Percentiles rank a stretch among this genome's conserved stretches.
These are phyloP conservation scores for Xylaria grammica DNA, from an alignment of 495 filamentous ascomycete species.

Conservation along the genomic window DNA sequence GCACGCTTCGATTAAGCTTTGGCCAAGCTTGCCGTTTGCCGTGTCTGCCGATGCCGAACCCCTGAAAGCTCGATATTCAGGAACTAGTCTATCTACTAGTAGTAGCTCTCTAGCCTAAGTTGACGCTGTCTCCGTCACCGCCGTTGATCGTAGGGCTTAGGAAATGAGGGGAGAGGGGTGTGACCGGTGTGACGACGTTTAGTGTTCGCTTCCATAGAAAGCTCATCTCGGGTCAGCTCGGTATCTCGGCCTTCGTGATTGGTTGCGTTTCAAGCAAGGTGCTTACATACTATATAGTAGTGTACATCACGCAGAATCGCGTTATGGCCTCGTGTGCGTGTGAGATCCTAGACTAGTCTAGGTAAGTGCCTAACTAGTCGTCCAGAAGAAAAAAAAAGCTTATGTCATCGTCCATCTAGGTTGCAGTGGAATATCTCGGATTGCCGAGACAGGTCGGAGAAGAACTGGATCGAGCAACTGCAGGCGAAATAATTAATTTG, in stretches of 20 bases:
- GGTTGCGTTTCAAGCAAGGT: slow-evolving; percentile 1
- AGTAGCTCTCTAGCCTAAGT: too few relatives aligned
- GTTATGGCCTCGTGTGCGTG: too few relatives aligned
- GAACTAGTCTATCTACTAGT: background rate
- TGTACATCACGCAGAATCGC: too few relatives aligned
- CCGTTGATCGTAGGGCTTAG: background rate
- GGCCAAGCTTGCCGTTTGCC: background rate
- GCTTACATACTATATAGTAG: background rate
- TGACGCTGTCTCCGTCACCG: slow-evolving; percentile 8
- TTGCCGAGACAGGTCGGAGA: too few relatives aligned
- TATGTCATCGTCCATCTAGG: too few relatives aligned
- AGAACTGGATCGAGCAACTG: too few relatives aligned
- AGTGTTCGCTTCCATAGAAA: slow-evolving; percentile 16
- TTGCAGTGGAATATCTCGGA: too few relatives aligned
- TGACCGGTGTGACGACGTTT: slow-evolving; percentile 23
- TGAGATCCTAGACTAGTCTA: too few relatives aligned
- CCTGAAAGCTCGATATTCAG: too few relatives aligned
- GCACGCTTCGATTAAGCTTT: background rate
- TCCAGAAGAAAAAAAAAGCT: too few relatives aligned
- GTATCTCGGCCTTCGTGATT: slow-evolving; percentile 30
- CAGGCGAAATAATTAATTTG: too few relatives aligned
- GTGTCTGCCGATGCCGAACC: background rate
- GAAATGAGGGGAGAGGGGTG: background rate
- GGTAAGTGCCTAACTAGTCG: too few relatives aligned
- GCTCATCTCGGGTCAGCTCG: slow-evolving; percentile 24